These are phyloP conservation scores for Curvularia sp. DNA, from an alignment of 2,329 filamentous ascomycete genomes.

Conservation along the genomic window DNA sequence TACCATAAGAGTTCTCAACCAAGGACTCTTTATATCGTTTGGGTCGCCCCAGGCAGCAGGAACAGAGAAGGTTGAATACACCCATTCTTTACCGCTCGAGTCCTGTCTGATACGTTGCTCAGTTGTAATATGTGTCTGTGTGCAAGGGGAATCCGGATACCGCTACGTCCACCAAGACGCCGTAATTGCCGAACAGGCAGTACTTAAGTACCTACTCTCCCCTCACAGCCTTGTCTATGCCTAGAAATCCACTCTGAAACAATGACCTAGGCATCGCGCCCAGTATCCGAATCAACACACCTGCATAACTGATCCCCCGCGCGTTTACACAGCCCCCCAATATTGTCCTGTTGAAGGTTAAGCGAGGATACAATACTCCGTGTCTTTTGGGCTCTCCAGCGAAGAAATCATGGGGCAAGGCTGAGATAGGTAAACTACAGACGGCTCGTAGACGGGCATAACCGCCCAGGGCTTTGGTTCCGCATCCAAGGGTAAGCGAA, in stretches of 20 bases:
- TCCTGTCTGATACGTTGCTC: neutral
- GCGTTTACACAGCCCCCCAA: neutral
- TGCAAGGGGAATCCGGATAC: neutral
- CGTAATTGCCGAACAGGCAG: neutral
- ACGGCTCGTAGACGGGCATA: neutral
- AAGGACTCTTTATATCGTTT: neutral
- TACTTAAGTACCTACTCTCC: neutral
- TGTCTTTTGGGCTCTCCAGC: neutral
- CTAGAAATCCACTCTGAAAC: neutral
- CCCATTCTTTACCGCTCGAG: neutral
- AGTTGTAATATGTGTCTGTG: neutral
- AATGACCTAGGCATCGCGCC: neutral
- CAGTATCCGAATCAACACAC: neutral
- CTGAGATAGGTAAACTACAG: neutral
- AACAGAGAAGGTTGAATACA: neutral
- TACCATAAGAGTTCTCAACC: neutral
- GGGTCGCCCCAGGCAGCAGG: conserved; percentile 1
- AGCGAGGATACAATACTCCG: neutral
- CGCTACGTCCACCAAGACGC: neutral
- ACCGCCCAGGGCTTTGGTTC: neutral
- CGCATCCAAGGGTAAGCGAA: conserved; percentile 8
- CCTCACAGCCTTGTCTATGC: neutral
- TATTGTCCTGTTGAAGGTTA: neutral
- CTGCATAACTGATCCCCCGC: neutral
- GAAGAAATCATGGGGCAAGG: neutral